Conservation (phyloP, 192 early-diverging fungal species). For the Phycomyces nitens region DNA sequence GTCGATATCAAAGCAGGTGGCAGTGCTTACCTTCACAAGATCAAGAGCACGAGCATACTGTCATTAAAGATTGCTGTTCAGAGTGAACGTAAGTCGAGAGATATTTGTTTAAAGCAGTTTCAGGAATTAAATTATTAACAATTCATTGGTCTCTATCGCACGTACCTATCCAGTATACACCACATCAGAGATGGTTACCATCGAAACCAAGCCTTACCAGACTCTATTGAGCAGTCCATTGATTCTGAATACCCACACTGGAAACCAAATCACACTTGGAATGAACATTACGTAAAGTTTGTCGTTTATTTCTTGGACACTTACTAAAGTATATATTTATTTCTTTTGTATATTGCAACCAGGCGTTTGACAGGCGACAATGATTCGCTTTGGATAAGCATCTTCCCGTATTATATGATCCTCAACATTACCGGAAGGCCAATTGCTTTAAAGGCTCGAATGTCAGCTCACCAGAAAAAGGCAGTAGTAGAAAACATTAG, state of each 20-base stretch:
- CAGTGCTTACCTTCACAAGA: conserved; percentile 9
- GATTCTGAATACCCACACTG: neutral
- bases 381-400: conserved; percentile 59
- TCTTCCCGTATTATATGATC: conserved; percentile 78
- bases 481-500: neutral
- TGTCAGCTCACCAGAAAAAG: conserved; percentile 6
- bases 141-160: too few species aligned
- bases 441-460: conserved; percentile 29
- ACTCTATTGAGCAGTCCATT: conserved; percentile 4
- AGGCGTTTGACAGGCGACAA: conserved; percentile 12
- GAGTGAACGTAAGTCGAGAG: conserved; percentile 2
- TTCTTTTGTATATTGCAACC: neutral
- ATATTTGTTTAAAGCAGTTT: too few species aligned
- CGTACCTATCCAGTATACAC: too few species aligned
- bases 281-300: conserved; percentile 14
- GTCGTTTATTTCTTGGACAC: too few species aligned
- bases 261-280: neutral
- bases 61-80: neutral
- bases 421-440: conserved; percentile 71
- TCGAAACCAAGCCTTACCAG: conserved; percentile 1
- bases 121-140: too few species aligned
- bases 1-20: conserved; percentile 5
- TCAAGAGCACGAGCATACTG: conserved; percentile 7
- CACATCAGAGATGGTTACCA: neutral
- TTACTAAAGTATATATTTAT: neutral